phyloP scores from a whole-genome alignment of 306 rosid species.

The Acacia acuminata region DNA sequence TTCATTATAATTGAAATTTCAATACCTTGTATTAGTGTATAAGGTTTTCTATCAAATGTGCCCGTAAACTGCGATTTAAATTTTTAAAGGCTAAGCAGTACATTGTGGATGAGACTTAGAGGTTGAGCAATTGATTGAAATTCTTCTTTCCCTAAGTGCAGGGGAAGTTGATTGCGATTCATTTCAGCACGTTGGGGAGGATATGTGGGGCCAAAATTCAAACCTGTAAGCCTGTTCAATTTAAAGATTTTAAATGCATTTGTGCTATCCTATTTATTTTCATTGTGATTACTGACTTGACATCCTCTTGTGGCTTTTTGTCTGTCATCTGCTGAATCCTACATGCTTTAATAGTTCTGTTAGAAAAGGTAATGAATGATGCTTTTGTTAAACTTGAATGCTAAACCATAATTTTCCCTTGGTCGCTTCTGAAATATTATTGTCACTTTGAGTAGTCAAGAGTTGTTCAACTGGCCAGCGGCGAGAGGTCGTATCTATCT shows the following conservation, averaged over 20 bases:
- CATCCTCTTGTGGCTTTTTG: constrained; percentile 30
- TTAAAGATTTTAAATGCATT: constrained; percentile 21
- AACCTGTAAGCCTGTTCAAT: constrained; percentile 69
- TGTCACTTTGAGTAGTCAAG: constrained; percentile 74
- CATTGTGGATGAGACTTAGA: constrained; percentile 17
- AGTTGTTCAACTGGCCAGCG: constrained; percentile 72
- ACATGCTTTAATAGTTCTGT: constrained; percentile 51
- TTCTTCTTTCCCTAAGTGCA: constrained; percentile 43
- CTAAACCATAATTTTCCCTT: constrained; percentile 32
- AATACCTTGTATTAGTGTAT: not conserved
- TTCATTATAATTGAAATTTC: constrained; percentile 26
- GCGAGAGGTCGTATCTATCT: constrained; percentile 86
- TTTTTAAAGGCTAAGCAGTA: constrained; percentile 26
- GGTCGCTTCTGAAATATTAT: constrained; percentile 35
- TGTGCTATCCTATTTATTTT: constrained; percentile 26
- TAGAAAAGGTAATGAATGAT: constrained; percentile 79
- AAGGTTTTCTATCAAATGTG: not conserved
- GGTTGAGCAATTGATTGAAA: constrained; percentile 29
- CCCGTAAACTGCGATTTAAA: not conserved
- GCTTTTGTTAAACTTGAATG: constrained; percentile 28
- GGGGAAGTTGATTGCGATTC: constrained; percentile 93
- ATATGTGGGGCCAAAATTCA: constrained; percentile 83
- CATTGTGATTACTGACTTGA: constrained; percentile 47
- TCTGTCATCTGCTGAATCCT: constrained; percentile 43
- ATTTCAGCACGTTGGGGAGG: constrained; percentile 69